Conservation (phyloP, 2,329 filamentous ascomycete genomes). For the Pseudogymnoascus sp. region DNA sequence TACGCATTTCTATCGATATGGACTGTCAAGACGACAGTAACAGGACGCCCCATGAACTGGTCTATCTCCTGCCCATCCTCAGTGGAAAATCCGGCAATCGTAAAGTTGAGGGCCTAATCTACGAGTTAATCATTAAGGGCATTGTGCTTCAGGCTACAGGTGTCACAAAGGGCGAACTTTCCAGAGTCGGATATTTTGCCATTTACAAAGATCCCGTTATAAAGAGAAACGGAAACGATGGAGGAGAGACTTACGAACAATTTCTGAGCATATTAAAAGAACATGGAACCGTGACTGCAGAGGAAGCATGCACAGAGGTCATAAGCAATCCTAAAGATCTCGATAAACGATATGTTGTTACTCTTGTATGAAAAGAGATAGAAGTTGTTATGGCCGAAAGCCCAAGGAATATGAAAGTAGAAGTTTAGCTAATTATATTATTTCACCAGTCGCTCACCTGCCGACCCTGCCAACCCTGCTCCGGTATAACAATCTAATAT, state of each 20-base stretch:
- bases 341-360: background rate
- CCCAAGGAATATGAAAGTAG: background rate
- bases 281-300: background rate
- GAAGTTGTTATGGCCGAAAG: background rate
- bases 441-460: background rate
- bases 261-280: background rate
- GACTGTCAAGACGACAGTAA: constrained; percentile 13
- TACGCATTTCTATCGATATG: constrained; percentile 8
- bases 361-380: background rate
- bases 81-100: background rate
- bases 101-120: background rate
- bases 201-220: too few relatives aligned
- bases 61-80: constrained; percentile 10
- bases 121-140: background rate
- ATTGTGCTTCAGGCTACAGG: constrained; percentile 13
- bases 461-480: background rate
- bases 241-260: background rate
- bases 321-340: background rate
- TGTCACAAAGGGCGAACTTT: constrained; percentile 10
- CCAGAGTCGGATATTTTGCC: too few relatives aligned
- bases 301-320: background rate
- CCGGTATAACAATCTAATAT: background rate
- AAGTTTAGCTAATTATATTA: background rate
- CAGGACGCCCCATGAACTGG: background rate
- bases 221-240: too few relatives aligned